Evolutionary conservation across 192 early-diverging fungal species (phyloP).

Genomic region (Paraglomus brasilianum): DNA sequence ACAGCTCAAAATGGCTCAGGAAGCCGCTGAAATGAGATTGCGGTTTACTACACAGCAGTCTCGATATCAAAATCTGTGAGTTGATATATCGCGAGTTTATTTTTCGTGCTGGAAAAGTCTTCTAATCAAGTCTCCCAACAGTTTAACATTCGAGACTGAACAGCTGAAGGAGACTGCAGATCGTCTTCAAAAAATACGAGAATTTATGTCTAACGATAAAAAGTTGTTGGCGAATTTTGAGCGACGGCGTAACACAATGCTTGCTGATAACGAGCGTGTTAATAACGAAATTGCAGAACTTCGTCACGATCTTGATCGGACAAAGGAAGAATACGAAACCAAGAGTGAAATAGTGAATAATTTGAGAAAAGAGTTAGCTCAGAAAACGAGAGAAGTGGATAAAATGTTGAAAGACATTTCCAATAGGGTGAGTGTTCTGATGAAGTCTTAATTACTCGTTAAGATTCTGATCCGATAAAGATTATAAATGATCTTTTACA

Average conservation of each 20-base stretch:
- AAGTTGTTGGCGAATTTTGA: constrained; percentile 41
- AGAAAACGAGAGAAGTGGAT: constrained; percentile 68
- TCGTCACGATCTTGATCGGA: constrained; percentile 49
- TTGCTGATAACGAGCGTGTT: constrained; percentile 44
- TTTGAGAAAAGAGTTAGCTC: constrained; percentile 54
- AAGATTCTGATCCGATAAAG: too few species aligned
- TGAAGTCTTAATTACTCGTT: too few species aligned
- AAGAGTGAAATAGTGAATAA: constrained; percentile 56
- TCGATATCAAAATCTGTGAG: constrained; percentile 68
- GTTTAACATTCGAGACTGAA: constrained; percentile 71
- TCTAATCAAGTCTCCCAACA: too few species aligned
- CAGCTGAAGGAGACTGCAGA: constrained; percentile 63
- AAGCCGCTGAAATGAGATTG: constrained; percentile 69
- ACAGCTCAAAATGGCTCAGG: constrained; percentile 66
- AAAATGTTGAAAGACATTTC: constrained; percentile 59
- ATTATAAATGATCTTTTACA: constrained; percentile 6
- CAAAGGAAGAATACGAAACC: constrained; percentile 52
- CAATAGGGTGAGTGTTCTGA: constrained; percentile 38
- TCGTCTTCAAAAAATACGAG: constrained; percentile 57
- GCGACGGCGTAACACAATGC: constrained; percentile 36
- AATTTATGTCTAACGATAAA: constrained; percentile 44
- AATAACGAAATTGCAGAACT: constrained; percentile 51
- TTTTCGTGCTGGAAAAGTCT: too few species aligned
- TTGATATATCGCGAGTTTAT: too few species aligned
- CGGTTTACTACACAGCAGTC: constrained; percentile 78